Base-by-base conservation (phyloP, 2,329 filamentous ascomycete genomes). In the Fusarium anthophilum region DNA sequence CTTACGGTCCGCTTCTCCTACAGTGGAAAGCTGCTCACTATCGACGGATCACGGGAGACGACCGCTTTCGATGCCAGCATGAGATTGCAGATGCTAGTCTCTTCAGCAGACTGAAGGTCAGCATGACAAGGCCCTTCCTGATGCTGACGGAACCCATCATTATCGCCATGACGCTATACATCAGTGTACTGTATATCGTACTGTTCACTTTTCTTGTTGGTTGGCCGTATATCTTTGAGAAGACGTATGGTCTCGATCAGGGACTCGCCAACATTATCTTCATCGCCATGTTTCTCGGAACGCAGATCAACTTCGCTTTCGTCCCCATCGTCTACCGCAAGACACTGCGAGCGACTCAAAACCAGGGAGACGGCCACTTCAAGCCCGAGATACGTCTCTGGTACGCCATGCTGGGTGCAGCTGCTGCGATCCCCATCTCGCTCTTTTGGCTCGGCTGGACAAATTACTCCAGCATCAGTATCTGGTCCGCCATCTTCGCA, bases 51-150 rank as follows among this genome's bases (percentile, higher is more conserved):
- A 93, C 90, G 0, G 89, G 90, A 8, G 88, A 92, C 67, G 81
- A 85, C n/a, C 84, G 87, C 53, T 93, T 88, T 82, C 84, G 86
- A 58, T 91, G 91, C 14, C 88, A 90, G 12, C 91, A 92, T 63
- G 91, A 93, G 79, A 88, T 87, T 59, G 80, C 89, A 7, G 71
- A 74, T 8, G 76, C 77, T 72, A 83, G 90, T 53, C 84, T 88
- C 44, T 90, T 90, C 8, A 88, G 92, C 54, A 78, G 83, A 6
- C 81, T 83, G 17, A 87, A 85, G 2, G 79, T 88, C 17, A 78
- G 87, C 45, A 83, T 83, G 73, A 81, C 82, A 6, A 77, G 85
- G 0, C 85, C 85, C 0, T 86, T 84, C 30, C 64, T 81, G 28
- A 83, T 84, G 78, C 59, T 82, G 2, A 80, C 78, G 0, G 83